Evolutionary conservation across 2,329 filamentous ascomycete genomes (phyloP), one percentile per base, ranked within the genome.

Genomic region (Nannizzia gypsea): DNA sequence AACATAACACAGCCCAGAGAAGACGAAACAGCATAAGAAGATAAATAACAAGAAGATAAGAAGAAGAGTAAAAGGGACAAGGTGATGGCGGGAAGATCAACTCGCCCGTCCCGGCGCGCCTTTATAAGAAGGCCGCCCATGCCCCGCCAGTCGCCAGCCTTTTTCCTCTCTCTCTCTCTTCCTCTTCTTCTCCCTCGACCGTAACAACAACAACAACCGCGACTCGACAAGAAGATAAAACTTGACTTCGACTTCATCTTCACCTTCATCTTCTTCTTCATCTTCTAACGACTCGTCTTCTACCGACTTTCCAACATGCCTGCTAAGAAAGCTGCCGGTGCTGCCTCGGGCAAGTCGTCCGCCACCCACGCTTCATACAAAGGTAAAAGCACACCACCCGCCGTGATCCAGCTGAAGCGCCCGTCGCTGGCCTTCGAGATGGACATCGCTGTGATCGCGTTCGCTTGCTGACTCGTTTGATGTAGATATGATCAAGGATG

Each of bases 401-500:
- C n/a, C 26, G 50, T 54, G 50, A 54, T 54, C 50, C 28, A 13
- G 50, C 50, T n/a, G n/a, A n/a, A n/a, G 17, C 22, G 71, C 69
- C 61, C 71, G 73, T 82, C 77, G 77, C 78, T 72, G 70, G 56
- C 63, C 63, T 56, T 66, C 69, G 67, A 71, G 69, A 58, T 61
- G 67, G 61, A 59, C 65, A 71, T 70, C 64, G 68, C 72, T 69
- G 62, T 74, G 69, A 73, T 84, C 81, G 80, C 81, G 69, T 74
- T 69, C 64, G 66, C 72, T 73, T 81, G 72, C 80, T 83, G 77
- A 83, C 79, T 71, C 67, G 60, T 67, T 65, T 66, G 48, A 69
- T 70, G 71, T 73, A 86, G 84, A 85, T 75, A 86, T 87, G 84
- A 85, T 87, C 74, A 86, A 85, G 76, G 83, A 87, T 74, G 84